Evolutionary conservation across 2,329 filamentous ascomycete species (phyloP).

Genomic region (Stenocarpella maydis): DNA sequence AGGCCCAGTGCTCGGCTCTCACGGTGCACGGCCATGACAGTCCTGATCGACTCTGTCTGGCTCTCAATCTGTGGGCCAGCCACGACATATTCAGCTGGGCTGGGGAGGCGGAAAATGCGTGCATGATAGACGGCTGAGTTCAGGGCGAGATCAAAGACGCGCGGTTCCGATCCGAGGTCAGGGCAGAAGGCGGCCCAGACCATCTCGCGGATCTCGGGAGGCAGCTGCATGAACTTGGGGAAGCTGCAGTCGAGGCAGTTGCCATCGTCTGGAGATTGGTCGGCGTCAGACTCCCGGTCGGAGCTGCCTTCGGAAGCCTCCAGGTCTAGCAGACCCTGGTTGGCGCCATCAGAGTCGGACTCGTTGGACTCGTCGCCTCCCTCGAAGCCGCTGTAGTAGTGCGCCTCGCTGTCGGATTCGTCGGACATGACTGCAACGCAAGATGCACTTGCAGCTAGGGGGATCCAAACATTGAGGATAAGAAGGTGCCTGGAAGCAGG

Average conservation of each 20-base stretch:
- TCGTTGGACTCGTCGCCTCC: constrained; percentile 13
- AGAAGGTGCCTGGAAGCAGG: not conserved
- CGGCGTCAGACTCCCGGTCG: not conserved
- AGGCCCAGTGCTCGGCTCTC: constrained; percentile 48
- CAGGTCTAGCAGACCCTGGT: constrained; percentile 26
- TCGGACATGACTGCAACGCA: constrained; percentile 11
- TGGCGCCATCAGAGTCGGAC: constrained; percentile 8
- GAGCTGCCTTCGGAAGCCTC: constrained; percentile 33
- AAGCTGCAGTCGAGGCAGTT: constrained; percentile 32
- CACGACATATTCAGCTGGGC: not conserved
- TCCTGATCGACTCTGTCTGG: constrained; percentile 43
- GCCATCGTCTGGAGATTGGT: not conserved
- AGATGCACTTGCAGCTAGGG: not conserved
- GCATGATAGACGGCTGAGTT: not conserved
- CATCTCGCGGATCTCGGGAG: constrained; percentile 45
- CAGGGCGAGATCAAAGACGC: constrained; percentile 40
- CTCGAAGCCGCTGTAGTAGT: constrained; percentile 18
- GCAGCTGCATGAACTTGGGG: constrained; percentile 43
- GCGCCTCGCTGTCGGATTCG: constrained; percentile 11
- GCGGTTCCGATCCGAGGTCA: constrained; percentile 40
- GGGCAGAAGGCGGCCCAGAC: constrained; percentile 47
- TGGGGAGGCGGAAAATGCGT: not conserved
- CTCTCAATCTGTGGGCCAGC: constrained; percentile 37
- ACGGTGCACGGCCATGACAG: constrained; percentile 45
- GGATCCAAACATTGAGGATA: not conserved